Base-by-base conservation (phyloP, 306 rosid genomes). In the Casuarina cunninghamiana region DNA sequence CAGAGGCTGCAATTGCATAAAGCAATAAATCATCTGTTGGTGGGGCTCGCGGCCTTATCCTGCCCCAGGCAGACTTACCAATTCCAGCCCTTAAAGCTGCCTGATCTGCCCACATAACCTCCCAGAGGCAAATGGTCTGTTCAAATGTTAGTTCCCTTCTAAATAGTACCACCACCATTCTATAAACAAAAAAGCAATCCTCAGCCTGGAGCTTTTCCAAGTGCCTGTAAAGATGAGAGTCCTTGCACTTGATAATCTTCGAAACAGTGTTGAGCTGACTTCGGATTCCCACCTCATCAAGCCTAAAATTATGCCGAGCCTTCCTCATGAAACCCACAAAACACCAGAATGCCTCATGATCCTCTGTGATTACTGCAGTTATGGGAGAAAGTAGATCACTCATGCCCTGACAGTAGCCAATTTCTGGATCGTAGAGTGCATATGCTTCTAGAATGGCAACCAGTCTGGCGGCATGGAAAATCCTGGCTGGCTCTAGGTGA, bases 41-140 rank as follows among this genome's bases (percentile, higher is more conserved):
- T 0, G 99, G 99, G 73, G 98, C 99, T 49, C 96, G 96, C 78
- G 87, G 97, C 88, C 98, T 86, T 57, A 93, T 96, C 86, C 97
- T 87, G 91, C 97, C 90, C 98, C 98, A 96, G 2, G 97, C 91
- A 53, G 97, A 93, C 83, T 96, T 96, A 50, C 96, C 91, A 42
- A 93, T 88, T 67, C 99, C 99, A 1, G 97, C 94, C 82, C 99
- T 81, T 45, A 93, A 83, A 68, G 99, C 99, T 6, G 99, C 99
- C 86, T 96, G 99, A 85, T 96, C 99, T 2, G 99, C 99, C 99
- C 99, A 96, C 94, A 96, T 91, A 70, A 96, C 99, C 88, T 96
- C 99, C 99, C 99, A 96, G 58, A 96, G 91, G 83, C 99, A 93
- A 12, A 96, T 80, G 11, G 98, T 96, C 86, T 96, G 99, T 65